A percentile compares a stretch with the other conserved stretches of the same genome.
Evolutionary conservation across 2,329 filamentous ascomycete genomes (phyloP).

Genomic region (Fusarium tupiense): DNA sequence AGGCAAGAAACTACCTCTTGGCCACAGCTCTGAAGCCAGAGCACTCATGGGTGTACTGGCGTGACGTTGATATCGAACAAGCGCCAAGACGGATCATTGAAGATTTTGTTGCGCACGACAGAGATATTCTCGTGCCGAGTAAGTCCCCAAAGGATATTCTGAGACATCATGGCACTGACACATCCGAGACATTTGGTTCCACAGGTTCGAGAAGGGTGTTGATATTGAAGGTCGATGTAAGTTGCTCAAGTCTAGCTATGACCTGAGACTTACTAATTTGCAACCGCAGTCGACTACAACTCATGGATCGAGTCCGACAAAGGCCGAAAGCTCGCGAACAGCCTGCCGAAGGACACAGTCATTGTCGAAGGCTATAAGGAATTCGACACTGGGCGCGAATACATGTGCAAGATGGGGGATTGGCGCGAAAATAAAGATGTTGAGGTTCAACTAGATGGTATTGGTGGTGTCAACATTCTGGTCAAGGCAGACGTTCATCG

Average conservation of each 20-base stretch:
- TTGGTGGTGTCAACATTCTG: conserved; percentile 96
- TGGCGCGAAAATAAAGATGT: conserved; percentile 92
- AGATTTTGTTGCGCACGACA: conserved; percentile 94
- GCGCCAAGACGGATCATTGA: conserved; percentile 88
- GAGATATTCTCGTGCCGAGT: conserved; percentile 95
- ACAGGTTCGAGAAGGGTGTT: conserved; percentile 80
- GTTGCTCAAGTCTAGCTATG: conserved; percentile 46
- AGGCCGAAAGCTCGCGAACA: conserved; percentile 76
- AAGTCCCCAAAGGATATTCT: conserved; percentile 50
- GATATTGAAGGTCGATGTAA: conserved; percentile 96
- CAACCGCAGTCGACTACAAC: conserved; percentile 87
- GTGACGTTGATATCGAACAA: conserved; percentile 95
- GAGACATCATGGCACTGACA: conserved; percentile 37
- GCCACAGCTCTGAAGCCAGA: conserved; percentile 86
- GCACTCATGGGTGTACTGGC: conserved; percentile 99
- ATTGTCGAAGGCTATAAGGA: conserved; percentile 96
- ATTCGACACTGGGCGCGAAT: conserved; percentile 87
- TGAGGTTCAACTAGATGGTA: conserved; percentile 91
- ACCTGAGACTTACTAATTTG: conserved; percentile 18
- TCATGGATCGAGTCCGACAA: conserved; percentile 97
- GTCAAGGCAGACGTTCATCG: conserved; percentile 98
- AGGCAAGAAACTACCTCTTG: conserved; percentile 91
- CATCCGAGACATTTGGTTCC: conserved; percentile 90
- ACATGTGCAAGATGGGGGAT: conserved; percentile 92
- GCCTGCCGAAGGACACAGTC: conserved; percentile 80